These are phyloP conservation scores for Fusarium sp. DNA, from an alignment of 2,329 filamentous ascomycete species.

Conservation along the genomic window DNA sequence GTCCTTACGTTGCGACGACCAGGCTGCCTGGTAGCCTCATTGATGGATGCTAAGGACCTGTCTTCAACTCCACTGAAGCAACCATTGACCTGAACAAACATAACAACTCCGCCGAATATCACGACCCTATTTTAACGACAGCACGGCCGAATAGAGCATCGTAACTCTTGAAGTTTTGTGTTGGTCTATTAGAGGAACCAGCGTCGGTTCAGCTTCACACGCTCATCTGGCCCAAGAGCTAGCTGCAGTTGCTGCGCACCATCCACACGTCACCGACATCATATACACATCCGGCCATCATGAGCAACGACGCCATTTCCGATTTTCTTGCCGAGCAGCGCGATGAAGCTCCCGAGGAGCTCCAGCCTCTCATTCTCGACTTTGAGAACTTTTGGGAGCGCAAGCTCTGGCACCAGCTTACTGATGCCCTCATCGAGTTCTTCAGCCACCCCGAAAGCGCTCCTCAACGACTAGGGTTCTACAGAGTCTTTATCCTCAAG, in stretches of 20 bases:
- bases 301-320: slow-evolving; percentile 88
- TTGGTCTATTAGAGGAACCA: not conserved
- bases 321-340: slow-evolving; percentile 93
- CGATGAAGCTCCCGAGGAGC: slow-evolving; percentile 85
- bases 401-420: slow-evolving; percentile 99
- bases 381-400: slow-evolving; percentile 99
- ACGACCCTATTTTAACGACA: slow-evolving; percentile 7
- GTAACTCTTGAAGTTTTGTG: not conserved
- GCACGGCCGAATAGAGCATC: not conserved
- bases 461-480: slow-evolving; percentile 86
- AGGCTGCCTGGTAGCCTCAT: slow-evolving; percentile 57
- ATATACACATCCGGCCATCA: slow-evolving; percentile 53
- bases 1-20: slow-evolving; percentile 46
- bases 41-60: slow-evolving; percentile 36
- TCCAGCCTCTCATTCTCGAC: slow-evolving; percentile 86
- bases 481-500: slow-evolving; percentile 93
- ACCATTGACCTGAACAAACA: slow-evolving; percentile 26
- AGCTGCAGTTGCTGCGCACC: slow-evolving; percentile 38
- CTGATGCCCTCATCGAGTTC: slow-evolving; percentile 86
- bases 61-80: slow-evolving; percentile 40
- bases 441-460: slow-evolving; percentile 86
- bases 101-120: slow-evolving; percentile 5
- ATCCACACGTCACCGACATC: slow-evolving; percentile 20
- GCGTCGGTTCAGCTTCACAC: slow-evolving; percentile 9
- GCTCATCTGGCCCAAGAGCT: slow-evolving; percentile 27